These are phyloP conservation scores for Oenanthe sinensis DNA, from an alignment of 129 eudicot species.

Conservation along the genomic window DNA sequence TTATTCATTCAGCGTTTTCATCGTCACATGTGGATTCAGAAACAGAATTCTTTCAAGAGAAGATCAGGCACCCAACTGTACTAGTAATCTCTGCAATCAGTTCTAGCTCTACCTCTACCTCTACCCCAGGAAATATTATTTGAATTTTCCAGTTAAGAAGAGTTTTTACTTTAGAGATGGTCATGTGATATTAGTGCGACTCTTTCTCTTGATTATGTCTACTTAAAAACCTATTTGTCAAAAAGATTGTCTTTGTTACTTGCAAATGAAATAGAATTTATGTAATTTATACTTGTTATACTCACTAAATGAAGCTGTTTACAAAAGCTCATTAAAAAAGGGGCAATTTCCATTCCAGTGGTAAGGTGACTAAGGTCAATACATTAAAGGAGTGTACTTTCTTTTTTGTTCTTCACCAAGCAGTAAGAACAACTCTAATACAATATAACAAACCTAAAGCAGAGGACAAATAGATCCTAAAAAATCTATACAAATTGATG, in stretches of 20 bases:
- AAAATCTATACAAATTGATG: conserved; percentile 3
- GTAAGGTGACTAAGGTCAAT: not conserved
- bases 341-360: not conserved
- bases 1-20: conserved; percentile 21
- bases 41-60: conserved; percentile 10
- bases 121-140: not conserved
- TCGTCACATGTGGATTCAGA: conserved; percentile 19
- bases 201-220: not conserved
- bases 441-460: not conserved
- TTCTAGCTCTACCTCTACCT: not conserved
- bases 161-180: not conserved
- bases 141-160: not conserved
- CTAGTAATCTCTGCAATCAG: not conserved
- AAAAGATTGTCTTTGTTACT: not conserved
- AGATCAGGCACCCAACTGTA: conserved; percentile 1
- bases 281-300: not conserved
- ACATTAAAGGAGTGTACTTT: not conserved
- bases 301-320: not conserved
- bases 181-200: not conserved
- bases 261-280: not conserved
- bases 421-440: not conserved
- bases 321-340: not conserved
- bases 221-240: not conserved
- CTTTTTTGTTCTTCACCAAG: not conserved
- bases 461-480: not conserved